Conservation (phyloP, 495 filamentous ascomycete species). For the Annulohypoxylon moriforme region DNA sequence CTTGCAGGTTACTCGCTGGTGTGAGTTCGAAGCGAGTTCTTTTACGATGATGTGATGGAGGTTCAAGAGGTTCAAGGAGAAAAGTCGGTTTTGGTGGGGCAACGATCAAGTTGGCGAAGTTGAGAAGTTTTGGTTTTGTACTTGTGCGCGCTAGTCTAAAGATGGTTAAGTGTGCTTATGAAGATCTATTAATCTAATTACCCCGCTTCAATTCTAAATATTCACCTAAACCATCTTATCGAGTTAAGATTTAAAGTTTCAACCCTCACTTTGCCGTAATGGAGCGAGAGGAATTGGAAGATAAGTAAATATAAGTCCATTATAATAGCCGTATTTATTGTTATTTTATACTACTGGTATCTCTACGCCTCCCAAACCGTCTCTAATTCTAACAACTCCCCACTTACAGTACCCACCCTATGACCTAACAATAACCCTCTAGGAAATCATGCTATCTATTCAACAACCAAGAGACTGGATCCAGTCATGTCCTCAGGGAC, state of each 20-base stretch:
- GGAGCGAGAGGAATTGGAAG: too few relatives aligned
- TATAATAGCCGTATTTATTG: constrained; percentile 32
- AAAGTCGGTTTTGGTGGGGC: constrained; percentile 45
- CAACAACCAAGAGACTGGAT: constrained; percentile 81
- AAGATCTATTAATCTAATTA: not conserved
- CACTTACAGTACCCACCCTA: constrained; percentile 9
- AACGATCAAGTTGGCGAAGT: constrained; percentile 17
- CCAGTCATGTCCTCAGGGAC: constrained; percentile 95
- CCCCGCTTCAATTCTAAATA: not conserved
- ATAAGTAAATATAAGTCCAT: not conserved
- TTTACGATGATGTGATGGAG: constrained; percentile 41
- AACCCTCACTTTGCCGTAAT: not conserved
- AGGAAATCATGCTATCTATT: constrained; percentile 48
- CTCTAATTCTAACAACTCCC: constrained; percentile 39
- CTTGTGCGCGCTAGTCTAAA: constrained; percentile 35
- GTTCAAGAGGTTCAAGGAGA: constrained; percentile 20
- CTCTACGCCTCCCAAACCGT: constrained; percentile 36
- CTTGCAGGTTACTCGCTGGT: constrained; percentile 49
- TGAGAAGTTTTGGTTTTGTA: constrained; percentile 45
- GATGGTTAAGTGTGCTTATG: not conserved
- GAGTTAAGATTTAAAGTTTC: not conserved
- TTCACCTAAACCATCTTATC: not conserved
- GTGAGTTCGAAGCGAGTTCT: constrained; percentile 30
- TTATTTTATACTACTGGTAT: constrained; percentile 39
- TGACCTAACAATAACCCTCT: constrained; percentile 14